Evolutionary conservation across 495 filamentous ascomycete genomes (phyloP), one percentile per base, ranked within the genome.

Genomic region (Talaromyces wortmannii): DNA sequence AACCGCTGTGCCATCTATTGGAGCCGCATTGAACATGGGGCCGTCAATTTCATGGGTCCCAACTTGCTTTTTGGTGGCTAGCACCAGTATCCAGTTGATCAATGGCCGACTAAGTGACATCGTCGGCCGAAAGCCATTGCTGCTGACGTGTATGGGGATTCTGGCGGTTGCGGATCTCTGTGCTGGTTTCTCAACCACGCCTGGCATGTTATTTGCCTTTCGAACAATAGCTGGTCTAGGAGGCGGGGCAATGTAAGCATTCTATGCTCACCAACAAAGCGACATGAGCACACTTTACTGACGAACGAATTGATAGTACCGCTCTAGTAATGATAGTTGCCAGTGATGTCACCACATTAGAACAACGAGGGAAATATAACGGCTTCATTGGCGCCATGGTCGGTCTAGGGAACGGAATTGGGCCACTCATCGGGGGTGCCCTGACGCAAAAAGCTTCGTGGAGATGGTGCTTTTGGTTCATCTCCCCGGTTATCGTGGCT

Each of bases 281-380:
- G 4, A 23, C 23, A 23, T 23, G 4, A 23, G 23, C 23, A 23
- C 23, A 23, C 23, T 1, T 10, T 40, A 40, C 36, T 40, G 8
- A 13, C 36, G 8, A 40, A 40, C 36, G 36, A 6, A 13, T 13
- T 10, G 2, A 40, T 13, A 40, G 36, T 32, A 65, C 57, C 36
- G 54, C 58, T 4, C 45, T 66, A 13, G 59, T 66, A 2, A 77
- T 77, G 59, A 80, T 83, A 17, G 77, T 81, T 18, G 80, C 75
- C 48, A 32, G 16, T 6, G 81, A 83, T 52, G 72, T 83, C 0
- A 78, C 80, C 4, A 74, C 77, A 11, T 65, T 83, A n/a, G 67
- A 76, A n/a, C 73, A 83, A 56, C 62, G 81, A 56, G 81, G 80
- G 0, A 83, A 82, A 60, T 83, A 83, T 52, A 78, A 82, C 63